Conservation (phyloP, 208 protist genomes). For the Endotrypanum monterogeii region DNA sequence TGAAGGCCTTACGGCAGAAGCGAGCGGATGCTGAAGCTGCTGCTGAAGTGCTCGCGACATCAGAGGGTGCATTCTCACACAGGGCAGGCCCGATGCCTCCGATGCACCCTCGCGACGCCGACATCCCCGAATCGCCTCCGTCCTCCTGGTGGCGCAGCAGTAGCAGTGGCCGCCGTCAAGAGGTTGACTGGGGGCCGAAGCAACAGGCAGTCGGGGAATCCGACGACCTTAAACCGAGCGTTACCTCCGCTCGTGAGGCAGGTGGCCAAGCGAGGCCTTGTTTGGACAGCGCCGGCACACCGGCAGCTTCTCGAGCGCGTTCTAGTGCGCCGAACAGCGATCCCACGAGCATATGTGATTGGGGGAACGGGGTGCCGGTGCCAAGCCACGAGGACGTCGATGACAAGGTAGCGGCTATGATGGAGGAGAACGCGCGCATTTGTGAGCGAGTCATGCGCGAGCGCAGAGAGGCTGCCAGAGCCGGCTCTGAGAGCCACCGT, state of each 20-base stretch:
- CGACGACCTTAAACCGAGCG: background rate
- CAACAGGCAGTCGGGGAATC: background rate
- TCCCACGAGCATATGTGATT: conserved; percentile 13
- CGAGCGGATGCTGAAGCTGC: conserved; percentile 24
- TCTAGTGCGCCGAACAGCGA: background rate
- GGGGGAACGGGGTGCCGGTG: conserved; percentile 19
- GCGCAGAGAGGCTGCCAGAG: background rate
- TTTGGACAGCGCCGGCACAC: background rate
- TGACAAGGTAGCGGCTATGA: conserved; percentile 43
- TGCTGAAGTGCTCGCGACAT: background rate
- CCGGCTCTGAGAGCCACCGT: background rate
- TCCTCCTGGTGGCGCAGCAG: background rate
- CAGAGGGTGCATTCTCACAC: background rate
- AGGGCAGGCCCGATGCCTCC: background rate
- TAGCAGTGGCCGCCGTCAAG: background rate
- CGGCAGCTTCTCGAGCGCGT: background rate
- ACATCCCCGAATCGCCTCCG: background rate
- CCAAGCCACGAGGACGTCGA: conserved; percentile 37
- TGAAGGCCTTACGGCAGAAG: conserved; percentile 49
- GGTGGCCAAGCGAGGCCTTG: background rate
- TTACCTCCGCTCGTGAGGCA: conserved; percentile 8
- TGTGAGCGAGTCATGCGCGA: conserved; percentile 27
- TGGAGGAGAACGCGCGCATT: conserved; percentile 52
- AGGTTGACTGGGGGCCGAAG: background rate
- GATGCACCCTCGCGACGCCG: background rate